Base-by-base conservation (phyloP, 495 filamentous ascomycete genomes). In the Aspergillus ellipticus region DNA sequence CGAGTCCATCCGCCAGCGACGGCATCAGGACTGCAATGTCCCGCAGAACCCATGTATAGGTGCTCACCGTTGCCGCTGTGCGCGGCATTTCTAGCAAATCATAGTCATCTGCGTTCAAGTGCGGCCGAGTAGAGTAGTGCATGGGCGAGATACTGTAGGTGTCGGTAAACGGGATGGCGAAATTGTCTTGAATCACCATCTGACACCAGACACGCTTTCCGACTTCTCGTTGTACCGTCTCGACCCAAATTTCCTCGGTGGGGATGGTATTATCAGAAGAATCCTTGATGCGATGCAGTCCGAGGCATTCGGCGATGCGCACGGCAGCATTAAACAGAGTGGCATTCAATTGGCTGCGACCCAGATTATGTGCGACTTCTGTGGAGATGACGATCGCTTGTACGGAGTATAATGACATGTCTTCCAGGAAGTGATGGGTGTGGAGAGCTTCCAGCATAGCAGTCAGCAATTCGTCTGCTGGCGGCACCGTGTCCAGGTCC, bases 131-230 rank as follows among this genome's bases (percentile, higher is more conserved):
- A 0, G 68, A 71, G 41, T 67, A 78, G 21, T 76, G 73, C 49
- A 70, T 62, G 0, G 64, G 69, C 6, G 74, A 73, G 22, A 80
- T 68, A 31, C 67, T 68, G 57, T 80, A 80, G 28, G 67, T 71
- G 37, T 78, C 75, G 15, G 73, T 71, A 49, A 78, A 79, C 5
- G 76, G 74, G 2, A 78, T 73, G 13, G 74, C 74, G 46, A 80
- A 77, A 60, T 74, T 75, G 53, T 80, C 77, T 50, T 79, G 77
- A 16, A 72, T 75, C 28, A 66, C 60, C 51, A 80, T 65, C 51
- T 77, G 70, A 41, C 63, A 73, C 77, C 77, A 80, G 0, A 77
- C 59, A 5, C 77, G 60, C 31, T 70, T 59, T 6, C 75, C 74
- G 0, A 74, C 65, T 58, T 80, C 77, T 37, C 67, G 59, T 26